Conservation (phyloP, 2,329 filamentous ascomycete species). For the Ophiosphaerella korrae region DNA sequence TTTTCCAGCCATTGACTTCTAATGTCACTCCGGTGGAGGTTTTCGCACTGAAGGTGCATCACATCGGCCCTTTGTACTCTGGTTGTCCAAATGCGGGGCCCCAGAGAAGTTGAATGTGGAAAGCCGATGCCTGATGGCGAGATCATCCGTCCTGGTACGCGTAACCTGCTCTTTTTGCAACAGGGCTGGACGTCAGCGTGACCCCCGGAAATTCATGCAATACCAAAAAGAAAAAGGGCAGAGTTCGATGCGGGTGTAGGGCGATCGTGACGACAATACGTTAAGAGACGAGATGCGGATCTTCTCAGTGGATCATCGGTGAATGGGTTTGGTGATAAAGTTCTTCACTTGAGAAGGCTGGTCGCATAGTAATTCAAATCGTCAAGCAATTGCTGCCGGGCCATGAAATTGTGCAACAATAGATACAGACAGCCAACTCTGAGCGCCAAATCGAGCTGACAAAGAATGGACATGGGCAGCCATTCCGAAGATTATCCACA, state of each 20-base stretch:
- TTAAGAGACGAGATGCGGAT: slow-evolving; percentile 16
- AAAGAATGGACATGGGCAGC: slow-evolving; percentile 13
- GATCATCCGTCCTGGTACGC: slow-evolving; percentile 13
- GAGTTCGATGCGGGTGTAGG: background rate
- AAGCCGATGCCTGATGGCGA: slow-evolving; percentile 17
- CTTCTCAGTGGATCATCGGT: slow-evolving; percentile 17
- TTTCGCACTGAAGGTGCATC: slow-evolving; percentile 20
- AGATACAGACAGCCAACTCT: background rate
- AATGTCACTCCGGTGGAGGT: slow-evolving; percentile 17
- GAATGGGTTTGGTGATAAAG: slow-evolving; percentile 8
- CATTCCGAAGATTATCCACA: slow-evolving; percentile 3
- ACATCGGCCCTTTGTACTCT: slow-evolving; percentile 23
- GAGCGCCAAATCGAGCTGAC: slow-evolving; percentile 4
- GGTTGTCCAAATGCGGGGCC: slow-evolving; percentile 26
- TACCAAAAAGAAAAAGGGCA: slow-evolving; percentile 1
- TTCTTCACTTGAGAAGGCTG: slow-evolving; percentile 9
- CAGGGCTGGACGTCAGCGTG: slow-evolving; percentile 16
- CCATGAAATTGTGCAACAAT: slow-evolving; percentile 12
- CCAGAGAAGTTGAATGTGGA: slow-evolving; percentile 28
- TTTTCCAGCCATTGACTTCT: background rate
- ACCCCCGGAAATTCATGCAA: slow-evolving; percentile 4
- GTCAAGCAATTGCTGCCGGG: background rate
- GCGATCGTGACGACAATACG: slow-evolving; percentile 12
- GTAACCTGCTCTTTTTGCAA: slow-evolving; percentile 10
- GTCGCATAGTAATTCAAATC: slow-evolving; percentile 4